phyloP scores from a whole-genome alignment of 805 yeast species.

The Ogataea nonfermentans region DNA sequence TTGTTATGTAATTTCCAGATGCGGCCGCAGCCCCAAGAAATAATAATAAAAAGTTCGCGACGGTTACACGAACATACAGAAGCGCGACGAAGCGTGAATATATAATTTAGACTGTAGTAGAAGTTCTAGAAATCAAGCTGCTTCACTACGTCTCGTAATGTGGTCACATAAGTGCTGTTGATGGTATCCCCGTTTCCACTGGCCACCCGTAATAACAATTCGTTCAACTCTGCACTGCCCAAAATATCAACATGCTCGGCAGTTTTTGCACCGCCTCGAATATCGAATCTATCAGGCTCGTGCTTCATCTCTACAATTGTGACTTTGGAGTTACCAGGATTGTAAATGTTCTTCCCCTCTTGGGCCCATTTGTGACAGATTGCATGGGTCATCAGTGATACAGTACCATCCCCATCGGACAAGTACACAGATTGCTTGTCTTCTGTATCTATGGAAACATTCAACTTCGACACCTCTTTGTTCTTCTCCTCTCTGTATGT shows the following conservation, averaged over 20 bases:
- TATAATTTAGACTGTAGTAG: not conserved
- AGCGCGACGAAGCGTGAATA: conserved; percentile 10
- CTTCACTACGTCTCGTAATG: conserved; percentile 60
- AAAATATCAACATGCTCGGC: conserved; percentile 97
- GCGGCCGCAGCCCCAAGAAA: conserved; percentile 6
- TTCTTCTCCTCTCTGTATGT: conserved; percentile 70
- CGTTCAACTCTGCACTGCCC: conserved; percentile 91
- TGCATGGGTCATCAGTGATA: conserved; percentile 79
- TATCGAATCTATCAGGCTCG: conserved; percentile 90
- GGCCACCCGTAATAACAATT: conserved; percentile 76
- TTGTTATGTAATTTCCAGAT: conserved; percentile 18
- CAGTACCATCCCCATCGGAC: conserved; percentile 96
- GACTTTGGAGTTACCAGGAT: conserved; percentile 74
- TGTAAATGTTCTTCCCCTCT: conserved; percentile 52
- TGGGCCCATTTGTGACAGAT: conserved; percentile 66
- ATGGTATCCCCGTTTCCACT: conserved; percentile 75
- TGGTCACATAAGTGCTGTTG: conserved; percentile 55
- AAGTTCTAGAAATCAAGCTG: conserved; percentile 43
- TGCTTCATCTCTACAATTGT: conserved; percentile 88
- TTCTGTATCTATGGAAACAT: conserved; percentile 69
- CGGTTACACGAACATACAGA: conserved; percentile 5
- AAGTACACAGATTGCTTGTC: conserved; percentile 66
- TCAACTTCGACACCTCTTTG: conserved; percentile 49
- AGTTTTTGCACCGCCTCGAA: conserved; percentile 95
- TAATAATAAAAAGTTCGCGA: conserved; percentile 8